Base-by-base conservation (phyloP, 208 protist species). In the Herpetomonas samuelpessoai region DNA sequence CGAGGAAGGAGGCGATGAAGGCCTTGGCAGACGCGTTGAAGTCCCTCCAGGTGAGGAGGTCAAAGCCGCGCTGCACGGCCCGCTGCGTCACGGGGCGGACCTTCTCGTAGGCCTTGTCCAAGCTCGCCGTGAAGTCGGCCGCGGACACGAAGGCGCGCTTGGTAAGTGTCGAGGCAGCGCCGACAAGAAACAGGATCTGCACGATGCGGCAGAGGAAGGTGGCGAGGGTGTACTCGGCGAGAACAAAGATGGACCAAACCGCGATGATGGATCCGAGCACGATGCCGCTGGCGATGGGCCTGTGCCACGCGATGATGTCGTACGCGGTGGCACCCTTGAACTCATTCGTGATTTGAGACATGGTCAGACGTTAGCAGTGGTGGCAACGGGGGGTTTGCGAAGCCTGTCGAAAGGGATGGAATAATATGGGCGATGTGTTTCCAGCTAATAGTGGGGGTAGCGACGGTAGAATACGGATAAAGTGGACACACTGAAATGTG, bases 271-370 rank as follows among this genome's bases (percentile, higher is more conserved):
- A 39, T 26, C 39, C 68, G 18, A 80, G 27, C 6, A 89, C 26
- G 44, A 74, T 14, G 35, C 76, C 83, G 10, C 84, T 81, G 6
- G 76, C 81, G 44, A 74, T 49, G 27, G 85, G 85, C 49, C 81
- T 76, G 28, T 78, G 72, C 88, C 88, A 95, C 12, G 74, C 21
- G 9, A 95, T 46, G 25, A 92, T 61, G 25, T 94, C 81, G 30
- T 45, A 71, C 25, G 64, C 41, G 47, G 69, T 81, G 50, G 75
- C 61, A n/a, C 63, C 65, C 47, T 68, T 70, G 62, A 85, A 84
- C 31, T 85, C 57, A 26, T 71, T 53, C 24, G 49, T 49, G 22
- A 87, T 58, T 28, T 46, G 26, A 45, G 19, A 55, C 24, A 31
- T 28, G n/a, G n/a, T n/a, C n/a, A n/a, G n/a, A n/a, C n/a, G n/a